A percentile compares a stretch with the other conserved stretches of the same genome.
Conservation (phyloP, 345 rosid genomes). For the Corymbia maculata region DNA sequence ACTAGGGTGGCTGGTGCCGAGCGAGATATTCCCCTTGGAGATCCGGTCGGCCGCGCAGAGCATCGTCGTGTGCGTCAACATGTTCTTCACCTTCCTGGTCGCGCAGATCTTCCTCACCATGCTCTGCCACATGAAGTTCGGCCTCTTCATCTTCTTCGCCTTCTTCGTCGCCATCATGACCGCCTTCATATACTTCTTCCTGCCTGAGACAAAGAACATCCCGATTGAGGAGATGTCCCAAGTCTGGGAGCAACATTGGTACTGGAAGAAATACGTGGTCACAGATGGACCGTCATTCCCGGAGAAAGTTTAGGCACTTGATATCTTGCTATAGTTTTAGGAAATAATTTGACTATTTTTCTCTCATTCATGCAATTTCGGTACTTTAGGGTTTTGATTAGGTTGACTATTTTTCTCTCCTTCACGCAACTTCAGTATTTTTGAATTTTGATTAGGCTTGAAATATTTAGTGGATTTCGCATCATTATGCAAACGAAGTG, state of each 20-base stretch:
- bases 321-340: background rate
- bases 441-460: background rate
- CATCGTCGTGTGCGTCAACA: background rate
- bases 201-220: background rate
- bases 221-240: background rate
- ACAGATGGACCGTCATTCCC: background rate
- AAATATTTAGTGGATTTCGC: background rate
- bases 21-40: slow-evolving; percentile 39
- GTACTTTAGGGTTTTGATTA: background rate
- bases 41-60: background rate
- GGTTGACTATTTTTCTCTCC: background rate
- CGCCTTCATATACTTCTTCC: background rate
- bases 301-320: background rate
- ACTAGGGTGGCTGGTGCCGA: slow-evolving; percentile 45
- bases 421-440: background rate
- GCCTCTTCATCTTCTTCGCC: slow-evolving; percentile 6
- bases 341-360: background rate
- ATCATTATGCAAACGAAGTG: background rate
- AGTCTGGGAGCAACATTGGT: slow-evolving; percentile 19
- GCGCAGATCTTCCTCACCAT: slow-evolving; percentile 10
- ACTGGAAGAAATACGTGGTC: background rate
- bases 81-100: background rate
- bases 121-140: slow-evolving; percentile 9
- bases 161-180: slow-evolving; percentile 20
- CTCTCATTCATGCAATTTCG: background rate